Base-by-base conservation (phyloP, 179 eudicot genomes). In the Beta corolliflora region DNA sequence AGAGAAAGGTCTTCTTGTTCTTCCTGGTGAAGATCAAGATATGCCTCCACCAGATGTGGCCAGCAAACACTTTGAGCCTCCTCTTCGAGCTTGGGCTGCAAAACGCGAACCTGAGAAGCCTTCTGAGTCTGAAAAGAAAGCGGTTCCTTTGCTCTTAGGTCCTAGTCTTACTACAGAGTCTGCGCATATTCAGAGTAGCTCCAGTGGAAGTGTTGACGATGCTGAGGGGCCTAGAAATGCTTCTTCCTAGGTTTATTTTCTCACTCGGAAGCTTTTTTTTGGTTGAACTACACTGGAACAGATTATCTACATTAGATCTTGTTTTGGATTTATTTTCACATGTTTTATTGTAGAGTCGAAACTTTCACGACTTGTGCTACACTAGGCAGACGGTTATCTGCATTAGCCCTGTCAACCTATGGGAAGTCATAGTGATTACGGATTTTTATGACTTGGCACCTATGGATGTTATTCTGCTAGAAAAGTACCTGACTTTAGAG, bases 1-100 rank as follows among this genome's bases (percentile, higher is more conserved):
- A 68, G 94, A 92, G 81, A 92, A 85, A 82, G 98, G 97, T 52
- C 97, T 95, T 64, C 87, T 95, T 72, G 88, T 83, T 81, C 88
- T 95, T 73, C 94, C 97, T 0, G 98, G 92, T 3, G 98, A 95
- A 63, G 98, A 91, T 1, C 93, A 93, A 55, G 97, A 92, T 79
- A 87, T 81, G 15, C 92, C 83, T 41, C 92, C 97, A n/a, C 95
- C 97, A 1, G 98, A 95, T 84, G 97, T 94, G 69, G 98, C 97
- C 5, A 85, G 97, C 81, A 80, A 89, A 75, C 89, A 86, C 77
- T 93, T 95, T 79, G 92, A 92, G 82, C 94, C 97, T n/a, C 93
- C 97, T 82, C 89, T 95, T 60, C 81, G 98, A 59, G 97, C 93
- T 3, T 92, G 88, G 89, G 93, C 98, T 69, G 91, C 96, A 7